Conservation (phyloP, 83 land plant genomes). For the Picea abies region DNA sequence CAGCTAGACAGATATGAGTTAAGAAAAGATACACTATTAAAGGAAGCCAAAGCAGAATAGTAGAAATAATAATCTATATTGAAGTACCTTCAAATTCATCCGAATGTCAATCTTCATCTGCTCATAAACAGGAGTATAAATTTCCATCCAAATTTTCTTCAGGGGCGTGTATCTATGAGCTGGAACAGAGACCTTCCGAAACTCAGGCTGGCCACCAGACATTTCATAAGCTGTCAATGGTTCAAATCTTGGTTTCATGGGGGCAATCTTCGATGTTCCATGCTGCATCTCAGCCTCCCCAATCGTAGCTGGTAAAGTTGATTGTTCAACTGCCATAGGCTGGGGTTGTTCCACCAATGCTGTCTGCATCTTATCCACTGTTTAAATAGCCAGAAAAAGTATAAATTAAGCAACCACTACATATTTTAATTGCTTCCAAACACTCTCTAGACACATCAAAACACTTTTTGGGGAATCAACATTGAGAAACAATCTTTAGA, state of each 20-base stretch:
- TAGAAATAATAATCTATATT: neutral
- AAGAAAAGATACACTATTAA: neutral
- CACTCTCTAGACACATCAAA: too few relatives aligned
- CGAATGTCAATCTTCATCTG: slow-evolving; percentile 95
- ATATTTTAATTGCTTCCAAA: too few relatives aligned
- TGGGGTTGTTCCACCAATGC: neutral
- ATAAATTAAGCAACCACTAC: too few relatives aligned
- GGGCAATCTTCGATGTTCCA: neutral
- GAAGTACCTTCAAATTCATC: slow-evolving; percentile 66
- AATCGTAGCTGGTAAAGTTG: neutral
- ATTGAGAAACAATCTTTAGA: too few relatives aligned
- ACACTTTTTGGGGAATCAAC: too few relatives aligned
- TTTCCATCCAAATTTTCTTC: slow-evolving; percentile 88
- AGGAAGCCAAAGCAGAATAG: neutral
- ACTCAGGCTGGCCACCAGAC: slow-evolving; percentile 77
- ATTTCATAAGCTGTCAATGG: slow-evolving; percentile 88
- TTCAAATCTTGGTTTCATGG: slow-evolving; percentile 64
- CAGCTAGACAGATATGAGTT: neutral
- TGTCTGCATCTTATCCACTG: slow-evolving; percentile 12
- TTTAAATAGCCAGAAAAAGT: neutral
- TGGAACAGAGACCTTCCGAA: slow-evolving; percentile 84
- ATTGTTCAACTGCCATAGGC: slow-evolving; percentile 5
- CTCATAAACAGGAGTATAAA: slow-evolving; percentile 85
- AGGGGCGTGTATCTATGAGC: slow-evolving; percentile 82
- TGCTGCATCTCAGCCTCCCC: neutral